Evolutionary conservation across 2,329 filamentous ascomycete species (phyloP), one percentile per base, ranked within the genome.

Genomic region (Sporothrix brasiliensis): DNA sequence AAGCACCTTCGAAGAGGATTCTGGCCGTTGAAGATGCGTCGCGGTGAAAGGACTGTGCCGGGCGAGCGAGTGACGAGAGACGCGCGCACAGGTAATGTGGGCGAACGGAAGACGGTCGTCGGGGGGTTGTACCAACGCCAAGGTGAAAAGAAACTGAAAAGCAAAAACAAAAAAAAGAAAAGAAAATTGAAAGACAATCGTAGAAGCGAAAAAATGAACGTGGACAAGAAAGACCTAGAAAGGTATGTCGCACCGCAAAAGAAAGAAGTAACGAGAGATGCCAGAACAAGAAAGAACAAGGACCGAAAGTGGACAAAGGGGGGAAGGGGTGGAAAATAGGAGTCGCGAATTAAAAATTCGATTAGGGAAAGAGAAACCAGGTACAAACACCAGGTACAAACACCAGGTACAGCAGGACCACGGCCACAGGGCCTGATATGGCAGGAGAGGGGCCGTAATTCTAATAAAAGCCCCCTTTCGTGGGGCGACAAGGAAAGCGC

Each of bases 401-500:
- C n/a, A 41, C 39, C 56, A 47, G 39, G 67, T 27, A 44, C 67
- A 52, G 41, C 41, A 58, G 10, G 16, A 30, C 27, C 44, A 14
- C 7, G 11, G 41, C 41, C 41, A 44, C 11, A 44, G 34, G 39
- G 58, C 39, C 58, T 63, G 39, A 47, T 27, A 44, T 47, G 58
- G 58, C 39, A 27, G 21, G 58, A 27, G 52, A 41, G 49, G 63
- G 63, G 49, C 47, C 63, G 52, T 24, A 56, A 61, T 69, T 16
- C 39, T 52, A 52, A 65, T 21, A 24, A 39, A 16, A 54, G 50
- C 7, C 66, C 69, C 70, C 70, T 66, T 71, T 71, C 70, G 70
- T 69, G 70, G 70, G 70, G 70, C 70, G 50, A 58, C 39, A 61
- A 30, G 44, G 54, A 71, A 66, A 39, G 65, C 69, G 65, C 69